A percentile compares a stretch with the other conserved stretches of the same genome.
phyloP scores from a whole-genome alignment of 768 basidiomycete species.

The Podaxis sp. region DNA sequence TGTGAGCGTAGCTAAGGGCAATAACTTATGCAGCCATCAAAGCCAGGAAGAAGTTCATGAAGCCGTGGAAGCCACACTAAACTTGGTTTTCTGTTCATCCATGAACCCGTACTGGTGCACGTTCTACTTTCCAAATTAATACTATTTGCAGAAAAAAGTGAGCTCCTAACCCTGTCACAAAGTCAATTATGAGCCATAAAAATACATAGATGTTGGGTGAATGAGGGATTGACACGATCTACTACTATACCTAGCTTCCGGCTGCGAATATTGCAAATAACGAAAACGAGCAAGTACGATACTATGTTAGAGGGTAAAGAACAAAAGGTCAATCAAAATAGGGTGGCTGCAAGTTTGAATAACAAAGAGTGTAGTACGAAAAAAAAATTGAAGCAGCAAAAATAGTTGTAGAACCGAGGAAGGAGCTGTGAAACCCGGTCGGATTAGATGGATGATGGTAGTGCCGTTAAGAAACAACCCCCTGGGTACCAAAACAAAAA shows the following conservation, averaged over 20 bases:
- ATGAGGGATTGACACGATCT: conserved; percentile 37
- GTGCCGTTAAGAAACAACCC: conserved; percentile 40
- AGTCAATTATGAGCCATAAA: conserved; percentile 37
- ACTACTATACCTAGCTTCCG: conserved; percentile 51
- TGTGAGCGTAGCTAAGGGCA: not conserved
- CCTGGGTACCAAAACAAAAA: conserved; percentile 36
- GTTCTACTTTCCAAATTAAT: conserved; percentile 14
- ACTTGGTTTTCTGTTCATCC: not conserved
- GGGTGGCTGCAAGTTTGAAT: not conserved
- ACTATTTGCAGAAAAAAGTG: conserved; percentile 16
- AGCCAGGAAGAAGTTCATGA: not conserved
- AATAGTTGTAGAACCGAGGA: conserved; percentile 23
- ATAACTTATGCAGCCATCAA: not conserved
- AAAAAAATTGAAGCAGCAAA: conserved; percentile 14
- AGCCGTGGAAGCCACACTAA: not conserved
- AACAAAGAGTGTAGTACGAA: not conserved
- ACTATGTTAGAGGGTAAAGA: conserved; percentile 22
- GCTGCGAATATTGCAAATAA: conserved; percentile 46
- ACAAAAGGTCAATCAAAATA: conserved; percentile 4
- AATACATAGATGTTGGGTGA: conserved; percentile 37
- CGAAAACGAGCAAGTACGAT: conserved; percentile 38
- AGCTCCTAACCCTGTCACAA: conserved; percentile 17
- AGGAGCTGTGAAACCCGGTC: conserved; percentile 24
- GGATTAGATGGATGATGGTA: conserved; percentile 37
- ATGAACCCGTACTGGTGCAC: conserved; percentile 1